Percentiles rank a stretch among this genome's conserved stretches.
Evolutionary conservation across 176 grass and related monocot species (phyloP).

Genomic region (Saccharum officinarum): DNA sequence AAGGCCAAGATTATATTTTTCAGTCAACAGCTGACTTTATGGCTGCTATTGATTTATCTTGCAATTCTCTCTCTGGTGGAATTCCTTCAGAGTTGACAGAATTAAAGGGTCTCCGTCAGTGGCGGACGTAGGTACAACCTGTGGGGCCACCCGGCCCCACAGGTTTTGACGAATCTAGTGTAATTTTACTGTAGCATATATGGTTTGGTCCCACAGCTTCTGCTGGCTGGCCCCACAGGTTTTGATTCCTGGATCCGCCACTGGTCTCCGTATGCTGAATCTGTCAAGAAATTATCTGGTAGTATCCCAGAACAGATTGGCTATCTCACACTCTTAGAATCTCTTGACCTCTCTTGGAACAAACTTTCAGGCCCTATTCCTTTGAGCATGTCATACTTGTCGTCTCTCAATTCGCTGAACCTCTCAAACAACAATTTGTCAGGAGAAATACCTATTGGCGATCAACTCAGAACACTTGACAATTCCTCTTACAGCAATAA

Average conservation of each 20-base stretch:
- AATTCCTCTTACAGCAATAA: slow-evolving; percentile 14
- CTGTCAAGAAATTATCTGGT: slow-evolving; percentile 23
- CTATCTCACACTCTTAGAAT: neutral
- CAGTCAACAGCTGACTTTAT: neutral
- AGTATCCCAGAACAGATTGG: slow-evolving; percentile 14
- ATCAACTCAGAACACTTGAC: neutral
- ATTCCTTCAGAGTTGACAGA: neutral
- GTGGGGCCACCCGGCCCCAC: no score
- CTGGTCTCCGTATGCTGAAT: neutral
- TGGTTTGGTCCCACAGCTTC: no score
- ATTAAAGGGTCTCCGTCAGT: neutral
- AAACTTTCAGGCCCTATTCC: slow-evolving; percentile 30
- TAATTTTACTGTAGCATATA: no score
- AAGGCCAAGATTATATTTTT: neutral
- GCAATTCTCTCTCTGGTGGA: neutral
- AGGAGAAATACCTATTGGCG: slow-evolving; percentile 16
- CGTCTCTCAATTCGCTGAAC: neutral
- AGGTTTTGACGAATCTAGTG: no score
- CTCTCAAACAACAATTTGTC: slow-evolving; percentile 11
- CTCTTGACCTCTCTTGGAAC: slow-evolving; percentile 29
- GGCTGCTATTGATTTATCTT: slow-evolving; percentile 4
- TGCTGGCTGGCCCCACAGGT: no score
- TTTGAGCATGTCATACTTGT: neutral
- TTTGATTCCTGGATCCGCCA: no score
- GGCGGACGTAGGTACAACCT: no score